phyloP scores from a whole-genome alignment of 108 stramenopile species.

The Cylindrotheca closterium region DNA sequence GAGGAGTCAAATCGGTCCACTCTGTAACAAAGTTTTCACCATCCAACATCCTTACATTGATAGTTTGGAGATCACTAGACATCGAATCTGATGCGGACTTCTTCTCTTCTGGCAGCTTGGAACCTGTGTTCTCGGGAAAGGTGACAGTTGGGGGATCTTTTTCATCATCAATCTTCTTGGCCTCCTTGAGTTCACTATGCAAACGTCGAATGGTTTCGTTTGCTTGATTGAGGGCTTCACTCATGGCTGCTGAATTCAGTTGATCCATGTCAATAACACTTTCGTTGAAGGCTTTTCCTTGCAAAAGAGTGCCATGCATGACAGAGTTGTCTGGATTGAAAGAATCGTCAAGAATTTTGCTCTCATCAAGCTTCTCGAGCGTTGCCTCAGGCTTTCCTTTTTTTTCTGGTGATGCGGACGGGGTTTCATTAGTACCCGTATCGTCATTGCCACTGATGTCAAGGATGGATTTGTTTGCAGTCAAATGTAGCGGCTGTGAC shows the following conservation, averaged over 20 bases:
- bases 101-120: conserved; percentile 6
- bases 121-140: conserved; percentile 22
- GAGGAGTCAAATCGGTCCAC: conserved; percentile 62
- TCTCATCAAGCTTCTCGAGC: conserved; percentile 3
- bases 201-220: conserved; percentile 53
- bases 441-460: not conserved
- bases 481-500: conserved; percentile 1
- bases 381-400: not conserved
- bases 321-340: conserved; percentile 22
- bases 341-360: conserved; percentile 12
- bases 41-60: conserved; percentile 80
- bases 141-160: conserved; percentile 39
- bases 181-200: conserved; percentile 27
- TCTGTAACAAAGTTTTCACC: conserved; percentile 83
- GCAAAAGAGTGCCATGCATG: conserved; percentile 14
- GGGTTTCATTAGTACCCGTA: too few species aligned
- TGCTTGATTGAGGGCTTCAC: conserved; percentile 57
- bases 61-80: conserved; percentile 42
- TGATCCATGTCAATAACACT: conserved; percentile 7
- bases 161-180: conserved; percentile 23
- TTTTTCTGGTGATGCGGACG: not conserved
- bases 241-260: conserved; percentile 6
- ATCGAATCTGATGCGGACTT: conserved; percentile 20
- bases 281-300: conserved; percentile 9
- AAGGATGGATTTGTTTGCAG: not conserved